Evolutionary conservation across 2,329 filamentous ascomycete genomes (phyloP).

Genomic region (Paracoccidioides brasiliensis): DNA sequence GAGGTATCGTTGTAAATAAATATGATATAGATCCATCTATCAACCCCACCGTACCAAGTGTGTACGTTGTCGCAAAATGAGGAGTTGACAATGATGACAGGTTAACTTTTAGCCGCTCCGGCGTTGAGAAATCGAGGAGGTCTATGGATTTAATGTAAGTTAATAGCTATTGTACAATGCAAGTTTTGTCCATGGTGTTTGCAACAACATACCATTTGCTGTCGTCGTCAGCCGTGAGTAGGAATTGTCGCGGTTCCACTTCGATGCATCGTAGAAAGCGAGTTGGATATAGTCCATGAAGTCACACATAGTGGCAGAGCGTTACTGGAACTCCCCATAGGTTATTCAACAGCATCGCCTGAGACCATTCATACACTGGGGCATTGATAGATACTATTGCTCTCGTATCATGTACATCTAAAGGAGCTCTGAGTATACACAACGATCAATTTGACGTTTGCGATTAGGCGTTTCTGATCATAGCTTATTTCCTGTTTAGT

Average conservation of each 20-base stretch:
- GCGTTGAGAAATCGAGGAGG: slow-evolving; percentile 77
- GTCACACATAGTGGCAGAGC: slow-evolving; percentile 54
- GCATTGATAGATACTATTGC: neutral
- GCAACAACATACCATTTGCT: slow-evolving; percentile 49
- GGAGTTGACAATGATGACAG: slow-evolving; percentile 84
- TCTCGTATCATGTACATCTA: neutral
- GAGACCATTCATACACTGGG: neutral
- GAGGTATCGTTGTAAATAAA: slow-evolving; percentile 76
- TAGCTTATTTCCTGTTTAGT: slow-evolving; percentile 23
- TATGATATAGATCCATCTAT: slow-evolving; percentile 97
- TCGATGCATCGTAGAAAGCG: slow-evolving; percentile 73
- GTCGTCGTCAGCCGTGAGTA: slow-evolving; percentile 79
- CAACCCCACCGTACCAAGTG: slow-evolving; percentile 73
- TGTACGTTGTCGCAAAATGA: slow-evolving; percentile 90
- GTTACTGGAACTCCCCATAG: neutral
- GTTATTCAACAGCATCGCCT: neutral
- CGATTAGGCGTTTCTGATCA: slow-evolving; percentile 6
- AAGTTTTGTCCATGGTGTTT: neutral
- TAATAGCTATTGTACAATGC: neutral
- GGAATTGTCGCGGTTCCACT: slow-evolving; percentile 85
- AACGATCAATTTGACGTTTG: neutral
- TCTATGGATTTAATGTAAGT: slow-evolving; percentile 37
- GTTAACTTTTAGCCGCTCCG: slow-evolving; percentile 69
- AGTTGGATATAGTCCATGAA: slow-evolving; percentile 96
- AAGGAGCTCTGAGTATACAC: neutral